phyloP scores from a whole-genome alignment of 1,284 basidiomycete genomes.

The Cryptococcus depauperatus region DNA sequence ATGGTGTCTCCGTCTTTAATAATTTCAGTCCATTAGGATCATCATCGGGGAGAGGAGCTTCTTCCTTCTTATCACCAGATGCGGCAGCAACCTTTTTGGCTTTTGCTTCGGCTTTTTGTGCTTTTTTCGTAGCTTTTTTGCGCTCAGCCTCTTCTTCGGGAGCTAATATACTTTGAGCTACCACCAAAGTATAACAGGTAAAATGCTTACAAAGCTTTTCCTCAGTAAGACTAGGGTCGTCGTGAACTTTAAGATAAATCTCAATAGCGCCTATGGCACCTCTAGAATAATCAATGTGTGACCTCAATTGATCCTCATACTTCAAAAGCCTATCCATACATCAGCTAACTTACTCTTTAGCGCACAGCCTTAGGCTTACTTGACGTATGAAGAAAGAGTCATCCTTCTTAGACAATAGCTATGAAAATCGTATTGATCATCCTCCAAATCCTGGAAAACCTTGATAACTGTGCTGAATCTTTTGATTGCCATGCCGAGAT shows the following conservation, averaged over 20 bases:
- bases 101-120: slow-evolving; percentile 83
- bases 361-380: slow-evolving; percentile 49
- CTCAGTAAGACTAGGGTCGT: slow-evolving; percentile 58
- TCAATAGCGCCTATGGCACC: slow-evolving; percentile 65
- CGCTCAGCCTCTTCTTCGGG: slow-evolving; percentile 47
- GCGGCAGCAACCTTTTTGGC: slow-evolving; percentile 55
- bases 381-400: slow-evolving; percentile 74
- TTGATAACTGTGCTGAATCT: slow-evolving; percentile 71
- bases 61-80: slow-evolving; percentile 63
- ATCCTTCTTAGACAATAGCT: slow-evolving; percentile 86
- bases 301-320: slow-evolving; percentile 73
- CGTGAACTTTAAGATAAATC: slow-evolving; percentile 68
- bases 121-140: slow-evolving; percentile 71
- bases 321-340: slow-evolving; percentile 55
- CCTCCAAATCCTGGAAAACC: slow-evolving; percentile 80
- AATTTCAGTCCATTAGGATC: slow-evolving; percentile 75
- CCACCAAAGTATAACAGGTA: background rate
- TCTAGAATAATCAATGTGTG: slow-evolving; percentile 66
- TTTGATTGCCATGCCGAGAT: slow-evolving; percentile 77
- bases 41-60: slow-evolving; percentile 55
- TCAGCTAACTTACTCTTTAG: background rate
- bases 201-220: slow-evolving; percentile 29
- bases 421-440: slow-evolving; percentile 99
- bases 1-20: slow-evolving; percentile 56
- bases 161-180: slow-evolving; percentile 12